A percentile compares a stretch with the other conserved stretches of the same genome.
Conservation (phyloP, 2,329 filamentous ascomycete species). For the Neofusicoccum laricinum region DNA sequence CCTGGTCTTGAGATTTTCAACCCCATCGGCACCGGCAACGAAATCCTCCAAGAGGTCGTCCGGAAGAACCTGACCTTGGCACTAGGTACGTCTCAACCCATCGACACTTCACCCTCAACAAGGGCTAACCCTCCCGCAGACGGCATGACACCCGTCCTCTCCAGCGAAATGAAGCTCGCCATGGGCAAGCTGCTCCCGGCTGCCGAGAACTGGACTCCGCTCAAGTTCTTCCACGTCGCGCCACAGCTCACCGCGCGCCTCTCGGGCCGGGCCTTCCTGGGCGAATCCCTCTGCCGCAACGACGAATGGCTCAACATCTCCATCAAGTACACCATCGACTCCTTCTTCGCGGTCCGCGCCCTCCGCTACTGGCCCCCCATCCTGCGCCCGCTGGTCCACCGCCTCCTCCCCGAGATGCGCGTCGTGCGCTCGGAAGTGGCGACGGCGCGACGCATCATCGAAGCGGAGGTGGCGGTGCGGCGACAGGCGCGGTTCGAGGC, state of each 20-base stretch:
- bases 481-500: constrained; percentile 11
- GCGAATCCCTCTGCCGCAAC: constrained; percentile 36
- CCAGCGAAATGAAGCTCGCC: background rate
- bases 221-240: constrained; percentile 24
- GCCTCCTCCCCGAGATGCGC: constrained; percentile 31
- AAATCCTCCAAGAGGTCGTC: background rate
- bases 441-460: constrained; percentile 33
- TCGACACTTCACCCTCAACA: background rate
- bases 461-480: constrained; percentile 32
- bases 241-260: constrained; percentile 37
- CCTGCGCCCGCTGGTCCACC: constrained; percentile 33
- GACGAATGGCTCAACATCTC: constrained; percentile 37
- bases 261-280: constrained; percentile 33
- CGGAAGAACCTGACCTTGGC: background rate
- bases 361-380: constrained; percentile 35
- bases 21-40: constrained; percentile 5
- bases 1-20: background rate
- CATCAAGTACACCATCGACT: constrained; percentile 35
- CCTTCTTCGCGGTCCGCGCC: constrained; percentile 30
- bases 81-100: background rate
- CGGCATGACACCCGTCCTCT: background rate
- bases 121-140: background rate
- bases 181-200: background rate
- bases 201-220: constrained; percentile 1
- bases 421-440: constrained; percentile 30